Evolutionary conservation across 768 basidiomycete species (phyloP).

Genomic region (Fibroporia radiculosa): DNA sequence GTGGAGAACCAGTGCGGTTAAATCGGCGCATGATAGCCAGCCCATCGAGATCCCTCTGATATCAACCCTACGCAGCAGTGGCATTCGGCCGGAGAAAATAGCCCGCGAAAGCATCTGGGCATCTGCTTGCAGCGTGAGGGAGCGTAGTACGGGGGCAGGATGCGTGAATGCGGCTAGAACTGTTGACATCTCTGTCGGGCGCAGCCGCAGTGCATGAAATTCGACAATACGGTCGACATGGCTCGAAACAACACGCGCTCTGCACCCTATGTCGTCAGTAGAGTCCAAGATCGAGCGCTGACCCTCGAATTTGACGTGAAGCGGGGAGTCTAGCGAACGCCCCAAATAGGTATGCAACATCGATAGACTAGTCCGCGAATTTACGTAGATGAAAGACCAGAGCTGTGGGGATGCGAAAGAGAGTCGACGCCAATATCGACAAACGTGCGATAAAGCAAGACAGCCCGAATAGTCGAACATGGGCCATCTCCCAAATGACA

Average conservation of each 20-base stretch:
- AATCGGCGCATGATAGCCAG: not conserved
- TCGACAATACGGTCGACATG: slow-evolving; percentile 1
- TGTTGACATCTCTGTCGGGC: not conserved
- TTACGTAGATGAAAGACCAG: not conserved
- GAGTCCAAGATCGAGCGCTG: not conserved
- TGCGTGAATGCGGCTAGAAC: not conserved
- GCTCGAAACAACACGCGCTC: not conserved
- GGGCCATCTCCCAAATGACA: too few species aligned
- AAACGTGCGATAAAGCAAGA: slow-evolving; percentile 1
- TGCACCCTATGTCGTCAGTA: not conserved
- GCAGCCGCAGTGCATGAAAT: not conserved
- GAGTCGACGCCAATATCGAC: slow-evolving; percentile 1
- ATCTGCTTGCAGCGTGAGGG: not conserved
- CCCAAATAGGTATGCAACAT: not conserved
- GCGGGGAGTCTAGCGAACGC: not conserved
- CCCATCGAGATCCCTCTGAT: not conserved
- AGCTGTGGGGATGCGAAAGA: not conserved
- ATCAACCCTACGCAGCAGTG: not conserved
- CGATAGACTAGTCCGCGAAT: not conserved
- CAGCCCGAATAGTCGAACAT: too few species aligned
- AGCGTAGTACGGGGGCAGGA: not conserved
- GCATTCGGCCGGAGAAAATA: not conserved
- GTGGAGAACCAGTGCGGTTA: not conserved
- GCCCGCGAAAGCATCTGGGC: not conserved
- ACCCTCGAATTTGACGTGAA: not conserved